Evolutionary conservation across 2,329 filamentous ascomycete species (phyloP).

Genomic region (Botrytis medusae): DNA sequence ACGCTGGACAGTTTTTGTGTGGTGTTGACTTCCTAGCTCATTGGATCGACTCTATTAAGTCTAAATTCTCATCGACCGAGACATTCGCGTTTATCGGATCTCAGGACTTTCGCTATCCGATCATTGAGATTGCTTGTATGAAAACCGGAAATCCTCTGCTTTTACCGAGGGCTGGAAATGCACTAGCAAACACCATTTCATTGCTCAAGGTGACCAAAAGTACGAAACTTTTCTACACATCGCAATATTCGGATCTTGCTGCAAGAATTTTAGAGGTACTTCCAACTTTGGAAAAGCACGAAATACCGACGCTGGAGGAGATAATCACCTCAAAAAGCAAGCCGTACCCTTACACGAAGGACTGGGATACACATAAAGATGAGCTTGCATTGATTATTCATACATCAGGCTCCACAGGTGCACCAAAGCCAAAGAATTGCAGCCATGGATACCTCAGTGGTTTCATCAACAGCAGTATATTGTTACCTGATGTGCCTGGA

Average conservation of each 20-base stretch:
- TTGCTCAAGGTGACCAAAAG: conserved; percentile 27
- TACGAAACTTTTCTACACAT: conserved; percentile 26
- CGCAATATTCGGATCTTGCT: conserved; percentile 16
- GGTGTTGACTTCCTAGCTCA: conserved; percentile 31
- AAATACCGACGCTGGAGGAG: conserved; percentile 34
- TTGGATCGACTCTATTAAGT: conserved; percentile 26
- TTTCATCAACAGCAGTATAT: conserved; percentile 37
- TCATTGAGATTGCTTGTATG: conserved; percentile 21
- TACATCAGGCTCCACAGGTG: conserved; percentile 53
- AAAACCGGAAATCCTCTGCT: conserved; percentile 27
- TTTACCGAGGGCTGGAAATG: conserved; percentile 28
- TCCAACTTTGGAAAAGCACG: conserved; percentile 18
- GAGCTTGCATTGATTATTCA: conserved; percentile 42
- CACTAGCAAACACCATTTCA: conserved; percentile 27
- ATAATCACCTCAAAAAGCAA: conserved; percentile 32
- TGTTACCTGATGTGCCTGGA: conserved; percentile 15
- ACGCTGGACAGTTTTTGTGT: conserved; percentile 25
- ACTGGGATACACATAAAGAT: conserved; percentile 40
- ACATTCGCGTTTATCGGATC: conserved; percentile 31
- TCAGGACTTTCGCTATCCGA: conserved; percentile 33
- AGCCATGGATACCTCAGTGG: conserved; percentile 44
- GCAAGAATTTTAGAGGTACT: conserved; percentile 7
- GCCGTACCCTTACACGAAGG: conserved; percentile 40
- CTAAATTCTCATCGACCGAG: background rate
- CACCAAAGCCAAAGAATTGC: conserved; percentile 58